Percentiles rank a stretch among this genome's conserved stretches.
These are phyloP conservation scores for Verticillium tricorpus DNA, from an alignment of 2,329 filamentous ascomycete genomes.

Conservation along the genomic window DNA sequence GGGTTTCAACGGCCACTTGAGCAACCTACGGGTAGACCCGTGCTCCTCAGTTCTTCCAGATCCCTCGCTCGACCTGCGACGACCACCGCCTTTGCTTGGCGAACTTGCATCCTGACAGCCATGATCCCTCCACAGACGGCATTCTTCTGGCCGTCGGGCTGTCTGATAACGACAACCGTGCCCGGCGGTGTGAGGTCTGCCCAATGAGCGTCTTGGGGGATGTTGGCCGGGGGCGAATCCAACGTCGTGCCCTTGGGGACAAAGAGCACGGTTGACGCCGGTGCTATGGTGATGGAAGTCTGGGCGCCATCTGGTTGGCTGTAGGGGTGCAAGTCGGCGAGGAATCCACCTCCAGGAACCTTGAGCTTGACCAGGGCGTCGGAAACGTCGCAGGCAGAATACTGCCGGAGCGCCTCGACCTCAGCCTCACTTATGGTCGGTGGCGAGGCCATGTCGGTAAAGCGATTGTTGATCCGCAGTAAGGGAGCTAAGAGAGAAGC, in stretches of 20 bases:
- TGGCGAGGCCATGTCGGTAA: not conserved
- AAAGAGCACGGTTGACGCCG: constrained; percentile 60
- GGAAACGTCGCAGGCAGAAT: constrained; percentile 57
- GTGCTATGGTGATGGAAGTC: constrained; percentile 38
- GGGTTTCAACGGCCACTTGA: not conserved
- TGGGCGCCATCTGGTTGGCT: constrained; percentile 19
- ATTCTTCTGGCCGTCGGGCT: constrained; percentile 61
- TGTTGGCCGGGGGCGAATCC: constrained; percentile 34
- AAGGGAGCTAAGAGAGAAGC: not conserved
- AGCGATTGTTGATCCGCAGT: not conserved
- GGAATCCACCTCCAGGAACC: constrained; percentile 60
- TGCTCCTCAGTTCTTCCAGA: constrained; percentile 51
- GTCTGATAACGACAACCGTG: constrained; percentile 62
- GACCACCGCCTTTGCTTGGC: constrained; percentile 57
- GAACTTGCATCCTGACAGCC: constrained; percentile 61
- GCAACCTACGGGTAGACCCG: constrained; percentile 49
- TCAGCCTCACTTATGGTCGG: not conserved
- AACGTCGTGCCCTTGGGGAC: constrained; percentile 47
- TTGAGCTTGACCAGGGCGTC: constrained; percentile 69
- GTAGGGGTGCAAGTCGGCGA: constrained; percentile 49
- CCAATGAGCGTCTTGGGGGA: constrained; percentile 60
- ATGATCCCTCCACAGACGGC: constrained; percentile 75
- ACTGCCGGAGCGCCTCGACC: constrained; percentile 24
- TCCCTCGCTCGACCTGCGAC: constrained; percentile 67
- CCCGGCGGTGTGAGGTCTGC: constrained; percentile 57